Evolutionary conservation across 2,329 filamentous ascomycete species (phyloP).

Genomic region (Diaporthe citri): DNA sequence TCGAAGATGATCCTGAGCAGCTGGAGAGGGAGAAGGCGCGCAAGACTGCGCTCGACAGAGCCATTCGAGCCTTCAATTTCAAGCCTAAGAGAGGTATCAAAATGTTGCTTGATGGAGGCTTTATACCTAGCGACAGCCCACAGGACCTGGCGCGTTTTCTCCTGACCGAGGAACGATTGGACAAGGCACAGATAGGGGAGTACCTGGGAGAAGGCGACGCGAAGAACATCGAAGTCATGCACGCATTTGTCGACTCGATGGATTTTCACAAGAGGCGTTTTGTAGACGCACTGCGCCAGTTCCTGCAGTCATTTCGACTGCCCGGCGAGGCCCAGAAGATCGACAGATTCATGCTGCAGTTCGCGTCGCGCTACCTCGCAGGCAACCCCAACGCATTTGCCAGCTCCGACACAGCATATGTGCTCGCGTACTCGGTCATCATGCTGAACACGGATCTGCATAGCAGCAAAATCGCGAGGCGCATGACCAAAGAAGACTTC

Average conservation of each 20-base stretch:
- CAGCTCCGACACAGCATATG: conserved; percentile 97
- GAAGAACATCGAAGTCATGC: conserved; percentile 97
- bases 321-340: conserved; percentile 99
- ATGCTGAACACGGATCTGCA: conserved; percentile 97
- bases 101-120: conserved; percentile 83
- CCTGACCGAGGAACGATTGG: conserved; percentile 82
- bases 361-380: conserved; percentile 93
- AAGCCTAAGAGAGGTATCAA: conserved; percentile 97
- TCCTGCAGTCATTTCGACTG: conserved; percentile 93
- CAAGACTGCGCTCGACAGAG: conserved; percentile 92
- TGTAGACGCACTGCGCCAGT: conserved; percentile 90
- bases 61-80: conserved; percentile 94
- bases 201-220: conserved; percentile 94
- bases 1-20: conserved; percentile 92
- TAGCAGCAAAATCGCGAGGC: conserved; percentile 83
- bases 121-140: conserved; percentile 84
- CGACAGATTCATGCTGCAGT: conserved; percentile 99
- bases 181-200: conserved; percentile 94
- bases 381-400: conserved; percentile 98
- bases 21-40: conserved; percentile 95
- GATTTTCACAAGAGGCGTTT: conserved; percentile 93
- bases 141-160: conserved; percentile 89
- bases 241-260: conserved; percentile 96
- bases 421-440: conserved; percentile 96
- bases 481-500: conserved; percentile 97